Conservation (phyloP, 148 eudicot genomes). For the Arctostaphylos glauca region DNA sequence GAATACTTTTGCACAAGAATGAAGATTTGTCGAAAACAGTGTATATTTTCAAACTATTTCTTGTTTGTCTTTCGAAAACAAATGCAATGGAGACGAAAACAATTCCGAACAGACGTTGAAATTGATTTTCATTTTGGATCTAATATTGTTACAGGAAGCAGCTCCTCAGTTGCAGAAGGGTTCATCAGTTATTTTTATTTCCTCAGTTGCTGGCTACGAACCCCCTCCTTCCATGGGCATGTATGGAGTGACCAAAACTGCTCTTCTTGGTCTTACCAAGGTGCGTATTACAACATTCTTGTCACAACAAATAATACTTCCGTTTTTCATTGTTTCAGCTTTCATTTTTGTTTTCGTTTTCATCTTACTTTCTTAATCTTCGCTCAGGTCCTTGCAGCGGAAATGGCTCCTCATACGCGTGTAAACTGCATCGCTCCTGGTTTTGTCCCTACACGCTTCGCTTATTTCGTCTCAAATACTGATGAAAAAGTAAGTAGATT, state of each 20-base stretch:
- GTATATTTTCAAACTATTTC: not conserved
- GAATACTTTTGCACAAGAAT: no score
- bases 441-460: slow-evolving; percentile 80
- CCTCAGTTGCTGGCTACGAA: slow-evolving; percentile 67
- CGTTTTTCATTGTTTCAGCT: no score
- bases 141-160: slow-evolving; percentile 58
- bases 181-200: slow-evolving; percentile 72
- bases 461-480: slow-evolving; percentile 50
- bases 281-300: slow-evolving; percentile 30
- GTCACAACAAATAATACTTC: not conserved
- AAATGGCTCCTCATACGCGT: slow-evolving; percentile 92
- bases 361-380: not conserved
- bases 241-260: slow-evolving; percentile 93
- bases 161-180: slow-evolving; percentile 66
- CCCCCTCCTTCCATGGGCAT: slow-evolving; percentile 59
- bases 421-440: slow-evolving; percentile 96
- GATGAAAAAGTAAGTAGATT: slow-evolving; percentile 48
- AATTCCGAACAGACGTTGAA: not conserved
- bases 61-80: not conserved
- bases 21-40: not conserved
- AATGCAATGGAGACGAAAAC: not conserved
- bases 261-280: slow-evolving; percentile 94
- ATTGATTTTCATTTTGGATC: not conserved
- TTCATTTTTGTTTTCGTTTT: not conserved
- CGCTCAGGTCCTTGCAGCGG: slow-evolving; percentile 72